phyloP scores from a whole-genome alignment of 2,329 filamentous ascomycete species.

The Ophiocordyceps camponoti-rufipedis region DNA sequence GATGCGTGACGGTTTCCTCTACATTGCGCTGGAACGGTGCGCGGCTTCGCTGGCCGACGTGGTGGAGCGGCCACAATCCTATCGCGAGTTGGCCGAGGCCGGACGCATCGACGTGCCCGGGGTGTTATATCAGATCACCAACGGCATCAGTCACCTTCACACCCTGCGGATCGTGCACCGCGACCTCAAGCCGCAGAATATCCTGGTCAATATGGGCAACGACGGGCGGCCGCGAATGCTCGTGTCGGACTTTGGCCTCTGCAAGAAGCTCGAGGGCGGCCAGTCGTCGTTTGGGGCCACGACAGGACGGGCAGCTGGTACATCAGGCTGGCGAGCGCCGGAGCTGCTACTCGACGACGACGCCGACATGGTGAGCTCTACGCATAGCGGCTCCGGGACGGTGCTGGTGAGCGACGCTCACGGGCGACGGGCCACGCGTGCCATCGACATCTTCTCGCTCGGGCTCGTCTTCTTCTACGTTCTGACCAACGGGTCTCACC shows the following conservation, averaged over 20 bases:
- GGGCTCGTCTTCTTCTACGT: conserved; percentile 98
- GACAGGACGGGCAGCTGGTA: conserved; percentile 82
- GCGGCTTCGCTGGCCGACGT: conserved; percentile 87
- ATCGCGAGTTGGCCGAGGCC: conserved; percentile 50
- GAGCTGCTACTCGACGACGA: conserved; percentile 77
- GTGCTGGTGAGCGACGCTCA: conserved; percentile 38
- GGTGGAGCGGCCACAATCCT: conserved; percentile 54
- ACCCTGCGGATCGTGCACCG: conserved; percentile 88
- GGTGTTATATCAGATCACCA: conserved; percentile 75
- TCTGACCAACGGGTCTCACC: conserved; percentile 80
- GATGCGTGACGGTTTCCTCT: conserved; percentile 74
- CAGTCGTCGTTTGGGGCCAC: conserved; percentile 91
- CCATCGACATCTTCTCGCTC: conserved; percentile 94
- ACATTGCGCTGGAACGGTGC: conserved; percentile 89
- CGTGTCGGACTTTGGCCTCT: conserved; percentile 93
- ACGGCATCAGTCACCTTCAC: conserved; percentile 77
- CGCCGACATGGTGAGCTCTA: conserved; percentile 23
- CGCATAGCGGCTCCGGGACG: conserved; percentile 42
- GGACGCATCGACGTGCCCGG: conserved; percentile 61
- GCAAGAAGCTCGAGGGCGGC: conserved; percentile 88
- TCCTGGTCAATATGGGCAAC: conserved; percentile 62
- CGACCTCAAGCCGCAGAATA: conserved; percentile 95
- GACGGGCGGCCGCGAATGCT: conserved; percentile 62
- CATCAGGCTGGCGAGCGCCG: conserved; percentile 89
- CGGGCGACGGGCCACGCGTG: conserved; percentile 67